phyloP scores from a whole-genome alignment of 768 basidiomycete genomes.

The Russula abietina region DNA sequence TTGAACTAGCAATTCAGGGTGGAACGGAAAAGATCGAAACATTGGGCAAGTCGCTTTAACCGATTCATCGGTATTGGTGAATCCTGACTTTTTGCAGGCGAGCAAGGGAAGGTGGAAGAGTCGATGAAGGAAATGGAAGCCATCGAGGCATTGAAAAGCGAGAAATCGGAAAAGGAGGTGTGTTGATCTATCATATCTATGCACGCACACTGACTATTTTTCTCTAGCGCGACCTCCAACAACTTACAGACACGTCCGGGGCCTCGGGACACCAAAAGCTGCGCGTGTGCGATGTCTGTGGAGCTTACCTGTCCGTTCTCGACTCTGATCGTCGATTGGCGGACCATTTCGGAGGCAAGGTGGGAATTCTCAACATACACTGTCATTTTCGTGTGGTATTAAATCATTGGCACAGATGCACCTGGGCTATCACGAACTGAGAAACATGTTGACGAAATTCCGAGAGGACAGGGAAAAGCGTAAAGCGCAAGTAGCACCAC shows the following conservation, averaged over 20 bases:
- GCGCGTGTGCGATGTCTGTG: constrained; percentile 99
- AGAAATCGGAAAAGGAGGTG: constrained; percentile 95
- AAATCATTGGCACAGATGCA: constrained; percentile 69
- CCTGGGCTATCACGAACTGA: constrained; percentile 95
- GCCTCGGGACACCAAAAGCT: constrained; percentile 99
- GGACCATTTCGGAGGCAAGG: constrained; percentile 99
- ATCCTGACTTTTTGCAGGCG: constrained; percentile 47
- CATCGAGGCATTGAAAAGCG: constrained; percentile 93
- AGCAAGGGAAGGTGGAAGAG: constrained; percentile 98
- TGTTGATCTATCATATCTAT: constrained; percentile 25
- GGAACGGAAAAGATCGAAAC: constrained; percentile 98
- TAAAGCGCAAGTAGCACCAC: constrained; percentile 47
- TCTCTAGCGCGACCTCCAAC: constrained; percentile 80
- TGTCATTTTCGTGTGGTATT: neutral
- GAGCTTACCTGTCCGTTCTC: constrained; percentile 96
- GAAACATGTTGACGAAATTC: constrained; percentile 88
- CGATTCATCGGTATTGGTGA: neutral
- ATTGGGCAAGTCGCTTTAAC: constrained; percentile 50
- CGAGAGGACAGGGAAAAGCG: constrained; percentile 83
- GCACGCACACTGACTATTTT: neutral
- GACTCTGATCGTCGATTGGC: constrained; percentile 98
- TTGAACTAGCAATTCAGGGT: constrained; percentile 97
- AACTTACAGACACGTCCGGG: constrained; percentile 95
- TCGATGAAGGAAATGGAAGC: constrained; percentile 97
- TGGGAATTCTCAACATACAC: constrained; percentile 35